Percentiles rank a stretch among this genome's conserved stretches.
Evolutionary conservation across 495 filamentous ascomycete genomes (phyloP).

Genomic region (Schizothecium vesticola): DNA sequence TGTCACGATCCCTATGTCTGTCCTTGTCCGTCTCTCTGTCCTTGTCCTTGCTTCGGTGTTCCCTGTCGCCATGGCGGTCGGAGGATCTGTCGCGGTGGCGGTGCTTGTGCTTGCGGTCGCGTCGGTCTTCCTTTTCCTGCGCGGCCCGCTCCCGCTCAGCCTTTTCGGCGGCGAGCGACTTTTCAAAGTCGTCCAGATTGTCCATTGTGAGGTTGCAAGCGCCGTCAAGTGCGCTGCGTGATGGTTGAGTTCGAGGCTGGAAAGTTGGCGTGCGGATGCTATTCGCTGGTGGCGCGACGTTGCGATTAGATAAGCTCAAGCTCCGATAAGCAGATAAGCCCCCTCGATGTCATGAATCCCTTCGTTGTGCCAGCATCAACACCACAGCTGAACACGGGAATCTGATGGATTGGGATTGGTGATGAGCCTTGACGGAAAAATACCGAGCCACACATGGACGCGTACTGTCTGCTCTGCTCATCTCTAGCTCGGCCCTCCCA

Average conservation of each 20-base stretch:
- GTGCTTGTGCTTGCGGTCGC: constrained; percentile 42
- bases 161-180: constrained; percentile 48
- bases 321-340: background rate
- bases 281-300: background rate
- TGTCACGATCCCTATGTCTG: constrained; percentile 20
- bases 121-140: constrained; percentile 34
- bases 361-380: background rate
- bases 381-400: background rate
- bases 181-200: constrained; percentile 51
- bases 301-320: background rate
- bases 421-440: too few relatives aligned
- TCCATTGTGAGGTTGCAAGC: constrained; percentile 34
- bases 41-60: constrained; percentile 34
- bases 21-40: constrained; percentile 25
- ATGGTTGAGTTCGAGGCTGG: background rate
- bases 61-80: background rate
- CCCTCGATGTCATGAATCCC: background rate
- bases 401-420: background rate
- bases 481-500: background rate
- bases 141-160: constrained; percentile 38
- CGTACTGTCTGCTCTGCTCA: background rate
- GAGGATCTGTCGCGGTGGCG: constrained; percentile 17
- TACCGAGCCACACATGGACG: background rate
- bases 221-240: background rate
- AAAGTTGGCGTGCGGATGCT: background rate